phyloP scores from a whole-genome alignment of 371 early-diverging fungal species.

The Blakeslea trispora region DNA sequence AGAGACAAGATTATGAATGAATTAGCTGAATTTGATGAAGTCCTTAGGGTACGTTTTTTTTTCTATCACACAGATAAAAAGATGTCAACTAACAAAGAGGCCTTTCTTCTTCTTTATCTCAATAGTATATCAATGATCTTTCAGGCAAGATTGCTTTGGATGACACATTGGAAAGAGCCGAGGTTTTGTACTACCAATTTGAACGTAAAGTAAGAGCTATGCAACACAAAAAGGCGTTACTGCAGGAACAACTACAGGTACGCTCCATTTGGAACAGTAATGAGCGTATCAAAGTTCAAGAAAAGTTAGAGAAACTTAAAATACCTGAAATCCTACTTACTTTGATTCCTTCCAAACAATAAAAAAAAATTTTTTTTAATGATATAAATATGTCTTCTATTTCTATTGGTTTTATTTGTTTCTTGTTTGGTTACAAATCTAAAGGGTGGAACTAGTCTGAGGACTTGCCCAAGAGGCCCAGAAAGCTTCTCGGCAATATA shows the following conservation, averaged over 20 bases:
- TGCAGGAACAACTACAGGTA: slow-evolving; percentile 32
- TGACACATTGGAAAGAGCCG: slow-evolving; percentile 77
- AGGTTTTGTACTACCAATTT: slow-evolving; percentile 77
- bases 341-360: neutral
- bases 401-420: too few relatives aligned
- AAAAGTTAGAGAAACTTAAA: slow-evolving; percentile 31
- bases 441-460: neutral
- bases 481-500: slow-evolving; percentile 68
- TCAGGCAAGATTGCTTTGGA: slow-evolving; percentile 76
- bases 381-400: too few relatives aligned
- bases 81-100: too few relatives aligned
- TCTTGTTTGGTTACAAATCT: too few relatives aligned
- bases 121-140: slow-evolving; percentile 85
- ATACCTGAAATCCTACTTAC: slow-evolving; percentile 14
- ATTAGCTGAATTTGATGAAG: slow-evolving; percentile 83
- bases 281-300: slow-evolving; percentile 28
- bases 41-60: slow-evolving; percentile 66
- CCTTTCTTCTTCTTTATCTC: slow-evolving; percentile 8
- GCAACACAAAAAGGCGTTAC: slow-evolving; percentile 41
- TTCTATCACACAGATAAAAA: too few relatives aligned
- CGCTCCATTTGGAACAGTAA: slow-evolving; percentile 44
- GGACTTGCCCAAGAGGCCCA: slow-evolving; percentile 19
- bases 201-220: slow-evolving; percentile 58
- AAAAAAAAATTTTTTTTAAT: neutral
- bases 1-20: slow-evolving; percentile 75